A percentile compares a stretch with the other conserved stretches of the same genome.
Evolutionary conservation across 306 rosid species (phyloP).

Genomic region (Trifolium repens): DNA sequence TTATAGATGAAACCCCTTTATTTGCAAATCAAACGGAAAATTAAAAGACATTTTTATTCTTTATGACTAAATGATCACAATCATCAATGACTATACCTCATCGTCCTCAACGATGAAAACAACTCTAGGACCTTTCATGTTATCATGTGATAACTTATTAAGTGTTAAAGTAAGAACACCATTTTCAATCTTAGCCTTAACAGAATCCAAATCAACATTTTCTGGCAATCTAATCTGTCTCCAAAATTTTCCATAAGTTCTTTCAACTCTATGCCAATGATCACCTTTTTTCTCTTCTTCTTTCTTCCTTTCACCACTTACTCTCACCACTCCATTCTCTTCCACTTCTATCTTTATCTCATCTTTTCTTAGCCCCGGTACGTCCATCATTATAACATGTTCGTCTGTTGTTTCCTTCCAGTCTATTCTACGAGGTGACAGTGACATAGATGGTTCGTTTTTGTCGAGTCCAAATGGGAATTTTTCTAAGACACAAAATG

Average conservation of each 20-base stretch:
- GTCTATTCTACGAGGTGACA: slow-evolving; percentile 57
- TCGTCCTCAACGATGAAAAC: slow-evolving; percentile 50
- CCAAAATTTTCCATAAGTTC: slow-evolving; percentile 69
- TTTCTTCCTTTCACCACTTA: slow-evolving; percentile 68
- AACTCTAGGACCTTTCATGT: slow-evolving; percentile 59
- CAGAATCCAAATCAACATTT: slow-evolving; percentile 63
- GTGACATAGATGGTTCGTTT: slow-evolving; percentile 32
- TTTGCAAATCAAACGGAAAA: slow-evolving; percentile 20
- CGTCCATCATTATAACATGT: slow-evolving; percentile 63
- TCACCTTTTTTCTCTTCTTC: slow-evolving; percentile 62
- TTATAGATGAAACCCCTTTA: slow-evolving; percentile 17
- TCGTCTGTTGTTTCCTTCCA: slow-evolving; percentile 74
- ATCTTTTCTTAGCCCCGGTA: slow-evolving; percentile 63
- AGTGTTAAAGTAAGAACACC: slow-evolving; percentile 66
- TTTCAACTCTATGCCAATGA: slow-evolving; percentile 67
- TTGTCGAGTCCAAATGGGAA: slow-evolving; percentile 56
- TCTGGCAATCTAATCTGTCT: slow-evolving; percentile 68
- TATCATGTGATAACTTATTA: slow-evolving; percentile 58
- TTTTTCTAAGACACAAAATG: slow-evolving; percentile 63
- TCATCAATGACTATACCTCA: no score
- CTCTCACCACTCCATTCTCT: slow-evolving; percentile 60
- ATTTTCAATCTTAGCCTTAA: slow-evolving; percentile 61
- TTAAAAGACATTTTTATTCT: neutral
- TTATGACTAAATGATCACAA: neutral
- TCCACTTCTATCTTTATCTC: slow-evolving; percentile 67